Conservation (phyloP, 495 filamentous ascomycete genomes). For the Tuber melanosporum region DNA sequence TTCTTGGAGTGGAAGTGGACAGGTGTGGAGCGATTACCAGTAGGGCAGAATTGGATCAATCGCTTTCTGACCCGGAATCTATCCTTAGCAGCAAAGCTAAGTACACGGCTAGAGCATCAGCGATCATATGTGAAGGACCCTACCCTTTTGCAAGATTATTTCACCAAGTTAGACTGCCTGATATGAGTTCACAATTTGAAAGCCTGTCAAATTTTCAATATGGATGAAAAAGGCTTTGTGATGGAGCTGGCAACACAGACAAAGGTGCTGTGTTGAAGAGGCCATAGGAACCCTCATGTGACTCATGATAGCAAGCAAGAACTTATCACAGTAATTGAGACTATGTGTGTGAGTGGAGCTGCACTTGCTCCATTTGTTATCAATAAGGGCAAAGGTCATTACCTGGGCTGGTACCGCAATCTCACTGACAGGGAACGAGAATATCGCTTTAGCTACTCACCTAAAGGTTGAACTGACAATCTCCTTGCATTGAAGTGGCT, state of each 20-base stretch:
- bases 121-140: no score
- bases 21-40: no score
- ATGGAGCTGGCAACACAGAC: neutral
- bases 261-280: constrained; percentile 2
- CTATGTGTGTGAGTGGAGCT: neutral
- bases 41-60: no score
- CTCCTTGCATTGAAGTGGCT: constrained; percentile 10
- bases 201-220: no score
- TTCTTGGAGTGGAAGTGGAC: no score
- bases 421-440: neutral
- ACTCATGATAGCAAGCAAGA: constrained; percentile 15
- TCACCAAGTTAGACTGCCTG: no score
- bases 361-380: constrained; percentile 7
- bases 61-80: no score
- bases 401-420: neutral
- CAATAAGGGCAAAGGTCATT: constrained; percentile 7
- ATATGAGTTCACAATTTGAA: no score
- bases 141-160: no score
- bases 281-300: constrained; percentile 3
- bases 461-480: constrained; percentile 17
- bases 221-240: no score
- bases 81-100: no score
- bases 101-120: no score
- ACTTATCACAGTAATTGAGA: constrained; percentile 13
- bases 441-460: neutral